A percentile compares a stretch with the other conserved stretches of the same genome.
Conservation (phyloP, 306 rosid genomes). For the Ceratonia siliqua region DNA sequence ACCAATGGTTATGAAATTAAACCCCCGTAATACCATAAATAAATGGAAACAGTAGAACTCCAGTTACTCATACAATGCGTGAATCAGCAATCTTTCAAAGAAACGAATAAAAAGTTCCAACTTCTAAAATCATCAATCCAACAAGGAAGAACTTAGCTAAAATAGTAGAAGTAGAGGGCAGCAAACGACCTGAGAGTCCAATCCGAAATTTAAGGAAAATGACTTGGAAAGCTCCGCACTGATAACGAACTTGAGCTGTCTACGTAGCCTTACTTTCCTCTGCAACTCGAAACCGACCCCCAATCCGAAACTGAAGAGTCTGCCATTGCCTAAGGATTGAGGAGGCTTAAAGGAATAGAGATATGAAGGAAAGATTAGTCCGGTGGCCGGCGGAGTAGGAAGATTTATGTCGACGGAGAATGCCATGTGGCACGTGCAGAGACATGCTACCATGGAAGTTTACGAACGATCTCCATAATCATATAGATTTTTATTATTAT, state of each 20-base stretch:
- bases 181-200: conserved; percentile 71
- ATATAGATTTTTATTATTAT: not conserved
- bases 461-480: not conserved
- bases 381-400: conserved; percentile 34
- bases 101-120: not conserved
- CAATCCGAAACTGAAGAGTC: conserved; percentile 38
- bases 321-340: conserved; percentile 39
- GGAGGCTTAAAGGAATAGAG: conserved; percentile 45
- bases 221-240: conserved; percentile 71
- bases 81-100: not conserved
- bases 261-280: conserved; percentile 44
- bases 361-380: conserved; percentile 29
- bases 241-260: conserved; percentile 63
- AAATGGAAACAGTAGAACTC: too few relatives aligned
- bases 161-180: not conserved
- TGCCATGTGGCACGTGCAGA: conserved; percentile 60
- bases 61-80: not conserved
- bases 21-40: not conserved
- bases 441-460: conserved; percentile 67
- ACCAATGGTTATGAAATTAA: conserved; percentile 1
- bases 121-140: not conserved
- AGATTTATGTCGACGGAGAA: conserved; percentile 52
- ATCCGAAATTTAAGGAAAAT: conserved; percentile 59
- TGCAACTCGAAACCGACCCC: conserved; percentile 45
- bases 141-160: not conserved